A percentile compares a stretch with the other conserved stretches of the same genome.
These are phyloP conservation scores for Fusarium lateritium DNA, from an alignment of 2,329 filamentous ascomycete species.

Conservation along the genomic window DNA sequence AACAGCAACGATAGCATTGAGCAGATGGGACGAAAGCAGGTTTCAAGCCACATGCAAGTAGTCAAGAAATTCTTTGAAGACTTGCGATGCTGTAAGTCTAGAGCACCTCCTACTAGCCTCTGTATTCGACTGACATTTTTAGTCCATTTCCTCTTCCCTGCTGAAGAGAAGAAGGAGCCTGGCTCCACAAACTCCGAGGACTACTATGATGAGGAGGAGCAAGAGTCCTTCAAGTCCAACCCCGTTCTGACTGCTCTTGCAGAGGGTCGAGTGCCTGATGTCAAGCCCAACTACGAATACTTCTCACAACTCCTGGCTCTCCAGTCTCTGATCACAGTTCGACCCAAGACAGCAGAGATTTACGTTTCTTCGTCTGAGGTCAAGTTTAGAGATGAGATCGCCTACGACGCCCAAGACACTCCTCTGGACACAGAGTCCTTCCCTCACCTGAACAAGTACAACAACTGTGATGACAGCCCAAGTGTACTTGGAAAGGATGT, in stretches of 20 bases:
- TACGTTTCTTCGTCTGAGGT: slow-evolving; percentile 69
- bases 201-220: slow-evolving; percentile 60
- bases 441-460: slow-evolving; percentile 69
- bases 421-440: slow-evolving; percentile 64
- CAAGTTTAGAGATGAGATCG: slow-evolving; percentile 64
- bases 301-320: slow-evolving; percentile 69
- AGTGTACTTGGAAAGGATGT: slow-evolving; percentile 67
- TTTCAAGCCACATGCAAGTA: slow-evolving; percentile 80
- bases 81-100: slow-evolving; percentile 72
- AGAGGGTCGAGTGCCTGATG: slow-evolving; percentile 69
- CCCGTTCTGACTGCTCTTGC: slow-evolving; percentile 74
- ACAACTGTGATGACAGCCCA: slow-evolving; percentile 66
- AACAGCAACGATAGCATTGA: slow-evolving; percentile 61
- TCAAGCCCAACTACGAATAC: slow-evolving; percentile 74
- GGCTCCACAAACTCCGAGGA: slow-evolving; percentile 75
- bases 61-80: slow-evolving; percentile 76
- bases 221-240: slow-evolving; percentile 74
- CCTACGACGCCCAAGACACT: slow-evolving; percentile 61
- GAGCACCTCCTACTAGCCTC: not conserved
- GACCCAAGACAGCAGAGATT: slow-evolving; percentile 72
- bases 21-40: slow-evolving; percentile 72
- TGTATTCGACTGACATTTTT: slow-evolving; percentile 24
- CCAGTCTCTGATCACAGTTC: slow-evolving; percentile 67
- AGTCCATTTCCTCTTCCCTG: slow-evolving; percentile 74
- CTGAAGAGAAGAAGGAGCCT: slow-evolving; percentile 68